These are phyloP conservation scores for Salix arbutifolia DNA, from an alignment of 345 rosid genomes.

Conservation along the genomic window DNA sequence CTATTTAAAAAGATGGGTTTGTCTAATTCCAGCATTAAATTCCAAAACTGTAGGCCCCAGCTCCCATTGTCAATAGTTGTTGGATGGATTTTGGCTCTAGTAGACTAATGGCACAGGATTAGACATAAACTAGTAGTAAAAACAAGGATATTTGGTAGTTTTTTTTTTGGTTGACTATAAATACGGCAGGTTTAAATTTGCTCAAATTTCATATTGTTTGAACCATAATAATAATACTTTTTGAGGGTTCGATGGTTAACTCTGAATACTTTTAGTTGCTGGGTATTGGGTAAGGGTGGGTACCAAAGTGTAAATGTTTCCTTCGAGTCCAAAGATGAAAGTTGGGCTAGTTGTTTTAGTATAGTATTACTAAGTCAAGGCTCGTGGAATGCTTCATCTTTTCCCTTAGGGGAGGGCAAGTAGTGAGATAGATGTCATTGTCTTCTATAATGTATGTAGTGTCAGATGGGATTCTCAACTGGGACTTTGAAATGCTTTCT, in stretches of 20 bases:
- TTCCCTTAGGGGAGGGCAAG: slow-evolving; percentile 20
- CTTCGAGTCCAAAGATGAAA: slow-evolving; percentile 9
- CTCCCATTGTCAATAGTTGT: too few relatives aligned
- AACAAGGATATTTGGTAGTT: too few relatives aligned
- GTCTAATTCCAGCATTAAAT: not conserved
- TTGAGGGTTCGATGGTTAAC: not conserved
- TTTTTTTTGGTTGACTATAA: not conserved
- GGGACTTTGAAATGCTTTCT: not conserved
- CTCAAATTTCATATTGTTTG: not conserved
- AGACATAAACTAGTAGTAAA: not conserved
- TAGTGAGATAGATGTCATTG: slow-evolving; percentile 42
- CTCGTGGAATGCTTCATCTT: not conserved
- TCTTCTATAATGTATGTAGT: slow-evolving; percentile 16
- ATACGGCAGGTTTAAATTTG: not conserved
- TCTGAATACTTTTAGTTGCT: not conserved
- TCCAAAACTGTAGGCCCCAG: not conserved
- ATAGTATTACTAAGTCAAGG: slow-evolving; percentile 9
- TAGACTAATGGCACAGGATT: not conserved
- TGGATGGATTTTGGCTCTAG: not conserved
- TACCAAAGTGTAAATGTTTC: slow-evolving; percentile 22
- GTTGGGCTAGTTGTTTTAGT: slow-evolving; percentile 20
- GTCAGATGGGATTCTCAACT: slow-evolving; percentile 17
- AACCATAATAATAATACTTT: not conserved
- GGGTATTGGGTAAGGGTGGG: slow-evolving; percentile 20
- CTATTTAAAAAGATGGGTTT: not conserved